phyloP scores from a whole-genome alignment of 2,329 filamentous ascomycete species.

The Claviceps pazoutovae region DNA sequence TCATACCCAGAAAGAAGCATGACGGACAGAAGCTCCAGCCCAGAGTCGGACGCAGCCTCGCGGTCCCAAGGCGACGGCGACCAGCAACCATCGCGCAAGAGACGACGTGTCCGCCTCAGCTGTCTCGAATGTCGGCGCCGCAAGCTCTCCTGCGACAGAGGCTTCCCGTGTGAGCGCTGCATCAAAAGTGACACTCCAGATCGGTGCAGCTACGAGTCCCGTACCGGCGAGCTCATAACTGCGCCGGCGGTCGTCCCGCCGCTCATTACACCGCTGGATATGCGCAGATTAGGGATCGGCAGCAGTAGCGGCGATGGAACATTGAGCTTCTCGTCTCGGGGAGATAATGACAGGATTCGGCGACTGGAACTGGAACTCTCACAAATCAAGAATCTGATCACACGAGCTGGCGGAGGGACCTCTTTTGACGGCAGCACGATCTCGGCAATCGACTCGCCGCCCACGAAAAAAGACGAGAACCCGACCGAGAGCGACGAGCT shows the following conservation, averaged over 20 bases:
- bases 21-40: slow-evolving; percentile 24
- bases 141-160: slow-evolving; percentile 48
- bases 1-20: slow-evolving; percentile 3
- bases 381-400: slow-evolving; percentile 39
- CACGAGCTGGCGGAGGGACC: slow-evolving; percentile 23
- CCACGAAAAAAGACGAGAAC: slow-evolving; percentile 30
- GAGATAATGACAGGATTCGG: slow-evolving; percentile 44
- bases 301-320: slow-evolving; percentile 16
- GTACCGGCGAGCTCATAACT: slow-evolving; percentile 35
- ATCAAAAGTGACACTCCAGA: slow-evolving; percentile 48
- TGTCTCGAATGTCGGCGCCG: slow-evolving; percentile 47
- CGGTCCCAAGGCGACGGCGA: slow-evolving; percentile 16
- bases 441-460: slow-evolving; percentile 29
- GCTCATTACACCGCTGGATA: slow-evolving; percentile 28
- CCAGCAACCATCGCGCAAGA: slow-evolving; percentile 34
- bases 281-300: slow-evolving; percentile 22
- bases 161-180: slow-evolving; percentile 47
- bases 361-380: slow-evolving; percentile 44
- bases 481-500: slow-evolving; percentile 17
- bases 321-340: slow-evolving; percentile 19
- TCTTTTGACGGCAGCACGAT: slow-evolving; percentile 39
- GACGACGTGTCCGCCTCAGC: slow-evolving; percentile 44
- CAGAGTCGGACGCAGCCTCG: slow-evolving; percentile 21
- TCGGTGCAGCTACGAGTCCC: slow-evolving; percentile 45
- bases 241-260: slow-evolving; percentile 30